Conservation (phyloP, 495 filamentous ascomycete species). For the Tuber microsphaerosporum region DNA sequence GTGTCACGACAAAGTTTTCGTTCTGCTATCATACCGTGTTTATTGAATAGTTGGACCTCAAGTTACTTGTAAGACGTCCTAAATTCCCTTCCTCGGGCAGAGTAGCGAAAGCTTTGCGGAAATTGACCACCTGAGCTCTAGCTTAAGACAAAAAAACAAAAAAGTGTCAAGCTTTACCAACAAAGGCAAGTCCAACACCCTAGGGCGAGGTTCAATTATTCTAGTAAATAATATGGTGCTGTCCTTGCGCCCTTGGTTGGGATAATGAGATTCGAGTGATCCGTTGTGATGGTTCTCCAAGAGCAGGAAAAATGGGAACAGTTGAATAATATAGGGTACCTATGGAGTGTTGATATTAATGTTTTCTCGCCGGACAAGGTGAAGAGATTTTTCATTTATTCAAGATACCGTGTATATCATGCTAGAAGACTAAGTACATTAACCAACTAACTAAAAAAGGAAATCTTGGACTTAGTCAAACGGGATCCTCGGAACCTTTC, state of each 20-base stretch:
- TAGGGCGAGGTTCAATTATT: too few relatives aligned
- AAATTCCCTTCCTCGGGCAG: too few relatives aligned
- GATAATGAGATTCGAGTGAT: background rate
- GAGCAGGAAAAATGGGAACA: background rate
- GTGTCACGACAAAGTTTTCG: background rate
- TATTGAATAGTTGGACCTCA: too few relatives aligned
- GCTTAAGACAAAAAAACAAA: too few relatives aligned
- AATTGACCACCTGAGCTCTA: too few relatives aligned
- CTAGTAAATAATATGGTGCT: too few relatives aligned
- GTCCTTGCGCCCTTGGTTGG: background rate
- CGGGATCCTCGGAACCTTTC: constrained; percentile 73
- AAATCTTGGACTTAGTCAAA: constrained; percentile 53
- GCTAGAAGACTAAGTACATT: background rate
- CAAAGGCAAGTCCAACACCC: too few relatives aligned
- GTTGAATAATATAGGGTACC: background rate
- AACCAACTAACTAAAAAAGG: background rate
- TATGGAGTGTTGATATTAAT: background rate
- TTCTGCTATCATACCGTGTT: background rate
- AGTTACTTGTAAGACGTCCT: too few relatives aligned
- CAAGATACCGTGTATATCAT: background rate
- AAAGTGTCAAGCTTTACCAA: too few relatives aligned
- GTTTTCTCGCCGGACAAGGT: background rate
- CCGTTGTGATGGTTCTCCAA: background rate
- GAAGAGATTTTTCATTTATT: background rate
- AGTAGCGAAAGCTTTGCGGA: too few relatives aligned